Evolutionary conservation across 441 rosid species (phyloP).

Genomic region (Dalechampia spathulata): DNA sequence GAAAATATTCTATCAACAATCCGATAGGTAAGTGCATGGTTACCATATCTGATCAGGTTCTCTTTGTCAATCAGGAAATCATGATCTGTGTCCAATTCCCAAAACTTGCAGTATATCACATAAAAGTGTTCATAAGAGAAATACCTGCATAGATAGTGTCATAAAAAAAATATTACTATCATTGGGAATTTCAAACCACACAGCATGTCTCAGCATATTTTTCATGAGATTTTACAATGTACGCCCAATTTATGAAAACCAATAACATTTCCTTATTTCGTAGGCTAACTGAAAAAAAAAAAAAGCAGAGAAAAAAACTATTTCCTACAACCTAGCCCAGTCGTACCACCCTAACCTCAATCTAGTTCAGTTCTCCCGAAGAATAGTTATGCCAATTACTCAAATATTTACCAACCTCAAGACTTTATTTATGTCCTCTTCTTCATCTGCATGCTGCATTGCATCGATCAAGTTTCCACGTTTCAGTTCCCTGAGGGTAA

Average conservation of each 20-base stretch:
- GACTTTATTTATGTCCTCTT: conserved; percentile 98
- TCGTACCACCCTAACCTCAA: background rate
- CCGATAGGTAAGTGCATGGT: conserved; percentile 96
- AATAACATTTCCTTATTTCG: background rate
- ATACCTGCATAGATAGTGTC: conserved; percentile 39
- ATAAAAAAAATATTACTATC: background rate
- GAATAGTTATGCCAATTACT: conserved; percentile 7
- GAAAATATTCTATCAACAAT: conserved; percentile 97
- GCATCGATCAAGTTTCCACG: conserved; percentile 88
- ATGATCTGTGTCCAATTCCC: conserved; percentile 97
- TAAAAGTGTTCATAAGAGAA: conserved; percentile 98
- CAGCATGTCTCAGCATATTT: background rate
- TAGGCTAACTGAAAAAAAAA: too few relatives aligned
- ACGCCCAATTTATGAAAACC: background rate
- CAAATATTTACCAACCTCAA: conserved; percentile 52
- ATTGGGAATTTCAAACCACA: background rate
- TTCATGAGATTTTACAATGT: background rate
- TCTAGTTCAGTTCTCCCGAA: background rate
- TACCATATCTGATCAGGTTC: conserved; percentile 96
- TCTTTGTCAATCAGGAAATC: conserved; percentile 97
- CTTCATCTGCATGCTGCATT: conserved; percentile 88
- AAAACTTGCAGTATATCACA: conserved; percentile 98
- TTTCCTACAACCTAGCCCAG: background rate
- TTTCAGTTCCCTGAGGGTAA: conserved; percentile 82
- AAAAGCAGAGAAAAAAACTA: background rate